Base-by-base conservation (phyloP, 2,329 filamentous ascomycete genomes). In the Pestalotiopsis sp. region DNA sequence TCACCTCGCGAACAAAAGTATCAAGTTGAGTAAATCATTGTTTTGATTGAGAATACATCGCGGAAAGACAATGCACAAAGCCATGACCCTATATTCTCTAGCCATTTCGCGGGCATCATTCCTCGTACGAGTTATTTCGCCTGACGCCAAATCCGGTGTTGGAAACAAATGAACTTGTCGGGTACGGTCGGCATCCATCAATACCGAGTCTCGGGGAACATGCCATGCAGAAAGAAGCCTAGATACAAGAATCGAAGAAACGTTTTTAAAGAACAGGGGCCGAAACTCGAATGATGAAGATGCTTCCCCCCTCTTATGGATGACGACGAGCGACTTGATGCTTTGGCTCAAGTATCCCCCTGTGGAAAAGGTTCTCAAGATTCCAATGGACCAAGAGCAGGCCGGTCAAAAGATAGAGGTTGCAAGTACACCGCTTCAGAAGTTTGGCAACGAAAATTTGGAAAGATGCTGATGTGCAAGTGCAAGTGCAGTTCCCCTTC, bases 201-300 rank as follows among this genome's bases (percentile, higher is more conserved):
- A 59, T 23, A 56, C 23, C 64, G 52, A 66, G 64, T 60, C 52
- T 59, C 64, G 56, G 31, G 59, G 38, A 59, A 63, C 25, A 49
- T 63, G 66, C 59, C 66, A 67, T 62, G 66, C 58, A 67, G 59
- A 63, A 67, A 62, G 38, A 14, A 63, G 66, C 13, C 52, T 67
- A 67, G 66, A 57, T 67, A 67, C 66, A 67, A 63, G 66, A 67
- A 67, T 36, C 38, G 66, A 67, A 67, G 57, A 67, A 67, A 31
- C 31, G 31, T 36, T 36, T 36, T 20, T 13, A 17, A 17, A 56
- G 31, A 67, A 67, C 14, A 63, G 66, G 66, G 66, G 59, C 66
- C 66, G 59, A 63, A 41, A 67, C 66, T 67, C 59, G 57, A 38
- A 38, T 66, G 41, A 61, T 66, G 64, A 59, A 59, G 38, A 66